Evolutionary conservation across 208 protist genomes (phyloP).

Genomic region (Leishmania turanica): DNA sequence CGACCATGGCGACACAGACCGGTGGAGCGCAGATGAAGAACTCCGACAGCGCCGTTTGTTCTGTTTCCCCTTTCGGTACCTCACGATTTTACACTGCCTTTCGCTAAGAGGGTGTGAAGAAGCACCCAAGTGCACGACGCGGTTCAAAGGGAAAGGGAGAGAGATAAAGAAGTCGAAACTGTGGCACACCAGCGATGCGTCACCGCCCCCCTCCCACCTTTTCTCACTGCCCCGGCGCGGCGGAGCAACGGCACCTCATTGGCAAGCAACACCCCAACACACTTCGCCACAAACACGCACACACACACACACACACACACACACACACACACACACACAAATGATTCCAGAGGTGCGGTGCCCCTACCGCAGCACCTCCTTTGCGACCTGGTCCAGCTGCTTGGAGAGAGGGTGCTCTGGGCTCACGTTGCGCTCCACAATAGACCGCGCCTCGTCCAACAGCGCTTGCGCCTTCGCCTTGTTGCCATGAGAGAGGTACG

Average conservation of each 20-base stretch:
- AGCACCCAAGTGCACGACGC: not conserved
- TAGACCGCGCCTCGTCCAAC: constrained; percentile 47
- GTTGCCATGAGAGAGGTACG: constrained; percentile 52
- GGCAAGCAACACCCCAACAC: not conserved
- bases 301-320: not conserved
- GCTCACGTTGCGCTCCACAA: constrained; percentile 57
- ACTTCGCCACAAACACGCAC: not conserved
- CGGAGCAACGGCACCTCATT: not conserved
- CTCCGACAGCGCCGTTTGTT: not conserved
- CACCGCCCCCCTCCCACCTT: not conserved
- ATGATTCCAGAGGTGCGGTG: not conserved
- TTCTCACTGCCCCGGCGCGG: not conserved
- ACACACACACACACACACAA: not conserved
- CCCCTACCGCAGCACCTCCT: constrained; percentile 33
- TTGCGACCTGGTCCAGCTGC: constrained; percentile 38
- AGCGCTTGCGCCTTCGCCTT: constrained; percentile 45
- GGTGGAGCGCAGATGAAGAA: not conserved
- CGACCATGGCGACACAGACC: not conserved
- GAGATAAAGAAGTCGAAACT: not conserved
- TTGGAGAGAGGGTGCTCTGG: constrained; percentile 49
- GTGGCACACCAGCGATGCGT: not conserved
- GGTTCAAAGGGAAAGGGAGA: not conserved
- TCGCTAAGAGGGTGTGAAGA: not conserved
- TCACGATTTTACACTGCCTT: not conserved
- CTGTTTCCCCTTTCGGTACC: not conserved